Conservation (phyloP, 2,329 filamentous ascomycete genomes). For the Curvularia sp. region DNA sequence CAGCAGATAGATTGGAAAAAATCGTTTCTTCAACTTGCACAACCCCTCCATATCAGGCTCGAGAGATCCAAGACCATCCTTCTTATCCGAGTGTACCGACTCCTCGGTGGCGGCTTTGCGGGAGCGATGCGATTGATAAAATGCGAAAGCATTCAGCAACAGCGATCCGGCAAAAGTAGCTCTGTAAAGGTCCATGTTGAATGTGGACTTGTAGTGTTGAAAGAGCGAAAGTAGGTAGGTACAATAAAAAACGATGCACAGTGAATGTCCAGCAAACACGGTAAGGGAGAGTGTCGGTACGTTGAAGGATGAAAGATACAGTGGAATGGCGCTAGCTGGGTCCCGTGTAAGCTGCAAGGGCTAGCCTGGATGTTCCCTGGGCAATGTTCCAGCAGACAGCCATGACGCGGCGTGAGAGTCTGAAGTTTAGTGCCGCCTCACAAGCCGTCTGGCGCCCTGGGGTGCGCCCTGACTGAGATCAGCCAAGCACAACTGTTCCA, state of each 20-base stretch:
- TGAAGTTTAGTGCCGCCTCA: constrained; percentile 10
- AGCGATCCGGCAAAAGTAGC: constrained; percentile 39
- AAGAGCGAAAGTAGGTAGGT: background rate
- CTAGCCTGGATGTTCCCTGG: background rate
- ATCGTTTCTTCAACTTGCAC: constrained; percentile 50
- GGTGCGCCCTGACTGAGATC: background rate
- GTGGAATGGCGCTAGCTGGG: background rate
- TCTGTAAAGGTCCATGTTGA: constrained; percentile 43
- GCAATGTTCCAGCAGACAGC: background rate
- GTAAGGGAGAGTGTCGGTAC: background rate
- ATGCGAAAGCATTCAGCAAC: constrained; percentile 36
- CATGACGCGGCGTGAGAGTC: background rate
- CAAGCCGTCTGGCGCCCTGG: background rate
- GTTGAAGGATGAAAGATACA: constrained; percentile 3
- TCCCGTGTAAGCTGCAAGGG: background rate
- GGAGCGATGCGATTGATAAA: constrained; percentile 38
- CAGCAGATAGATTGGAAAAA: constrained; percentile 55
- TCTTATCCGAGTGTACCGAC: constrained; percentile 25
- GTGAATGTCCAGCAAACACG: constrained; percentile 18
- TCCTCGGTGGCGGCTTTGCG: constrained; percentile 19
- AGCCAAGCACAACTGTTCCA: constrained; percentile 2
- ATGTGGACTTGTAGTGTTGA: constrained; percentile 9
- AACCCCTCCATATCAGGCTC: constrained; percentile 40
- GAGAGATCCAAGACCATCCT: constrained; percentile 33
- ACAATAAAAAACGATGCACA: background rate